These are phyloP conservation scores for Tephrocybe sp. DNA, from an alignment of 768 basidiomycete genomes.

Conservation along the genomic window DNA sequence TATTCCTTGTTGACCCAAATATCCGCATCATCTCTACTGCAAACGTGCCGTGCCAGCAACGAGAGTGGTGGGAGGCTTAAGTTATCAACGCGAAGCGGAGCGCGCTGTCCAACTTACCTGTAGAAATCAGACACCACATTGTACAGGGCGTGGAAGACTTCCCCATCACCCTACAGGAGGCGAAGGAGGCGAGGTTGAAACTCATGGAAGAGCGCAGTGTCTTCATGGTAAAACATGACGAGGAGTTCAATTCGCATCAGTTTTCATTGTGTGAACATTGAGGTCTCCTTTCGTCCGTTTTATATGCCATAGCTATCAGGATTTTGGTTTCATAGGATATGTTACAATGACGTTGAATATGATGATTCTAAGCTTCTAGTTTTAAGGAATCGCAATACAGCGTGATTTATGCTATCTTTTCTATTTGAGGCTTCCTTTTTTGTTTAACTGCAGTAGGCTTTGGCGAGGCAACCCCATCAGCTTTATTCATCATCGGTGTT, in stretches of 20 bases:
- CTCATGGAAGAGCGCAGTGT: slow-evolving; percentile 26
- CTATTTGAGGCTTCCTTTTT: too few relatives aligned
- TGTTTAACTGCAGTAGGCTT: too few relatives aligned
- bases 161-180: slow-evolving; percentile 19
- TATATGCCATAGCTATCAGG: too few relatives aligned
- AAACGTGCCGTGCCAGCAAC: slow-evolving; percentile 11
- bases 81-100: neutral
- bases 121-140: slow-evolving; percentile 18
- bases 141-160: slow-evolving; percentile 15
- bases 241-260: neutral
- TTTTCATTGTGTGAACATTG: slow-evolving; percentile 23
- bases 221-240: slow-evolving; percentile 10
- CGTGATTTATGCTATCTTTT: too few relatives aligned
- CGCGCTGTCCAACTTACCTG: slow-evolving; percentile 16
- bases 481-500: too few relatives aligned
- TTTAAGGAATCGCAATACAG: too few relatives aligned
- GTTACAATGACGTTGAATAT: too few relatives aligned
- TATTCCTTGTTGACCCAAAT: too few relatives aligned
- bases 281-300: neutral
- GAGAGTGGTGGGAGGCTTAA: slow-evolving; percentile 11
- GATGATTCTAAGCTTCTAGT: too few relatives aligned
- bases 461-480: too few relatives aligned
- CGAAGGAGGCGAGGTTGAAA: slow-evolving; percentile 19
- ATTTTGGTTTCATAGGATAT: too few relatives aligned
- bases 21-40: too few relatives aligned